Base-by-base conservation (phyloP, 352 stramenopile species). In the Pseudoperonospora humuli region DNA sequence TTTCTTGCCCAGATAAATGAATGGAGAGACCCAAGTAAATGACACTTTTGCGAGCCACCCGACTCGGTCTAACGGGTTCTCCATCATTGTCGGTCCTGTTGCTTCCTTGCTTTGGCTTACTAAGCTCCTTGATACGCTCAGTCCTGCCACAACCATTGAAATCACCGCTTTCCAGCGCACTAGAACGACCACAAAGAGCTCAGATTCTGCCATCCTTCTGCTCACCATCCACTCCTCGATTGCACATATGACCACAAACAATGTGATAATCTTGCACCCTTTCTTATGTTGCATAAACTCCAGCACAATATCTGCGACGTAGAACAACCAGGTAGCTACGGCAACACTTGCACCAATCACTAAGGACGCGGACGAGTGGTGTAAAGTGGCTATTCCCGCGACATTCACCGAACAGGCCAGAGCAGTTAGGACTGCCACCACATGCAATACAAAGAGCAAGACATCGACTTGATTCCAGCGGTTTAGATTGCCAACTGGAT, bases 21-120 rank as follows among this genome's bases (percentile, higher is more conserved):
- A 65, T 7, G 74, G 77, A 11, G 76, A 68, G 28, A 89, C 66
- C 75, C 77, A 90, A 23, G 48, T 20, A 39, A 83, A 89, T 29
- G 73, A 71, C n/a, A 88, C 42, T 11, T 71, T 71, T 11, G 75
- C 86, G 23, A 83, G 27, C 39, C 64, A 70, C 5, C 62, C 61
- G 1, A 75, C 71, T 10, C 45, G 54, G 35, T 90, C 77, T 24
- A 87, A 69, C 7, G 70, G 66, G 21, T 54, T 84, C 14, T 48
- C 31, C 33, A 53, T 50, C 23, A 3, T 26, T 11, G 11, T 19
- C 2, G n/a, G n/a, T n/a, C 4, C 4, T 7, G n/a, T 18, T 24
- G 7, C 32, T 4, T 38, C 7, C 6, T 21, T 11, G 18, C 2
- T 6, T 3, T 3, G 32, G 18, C 9, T 5, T 21, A 3, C 32